Conservation (phyloP, 345 rosid species). For the Moringa oleifera region DNA sequence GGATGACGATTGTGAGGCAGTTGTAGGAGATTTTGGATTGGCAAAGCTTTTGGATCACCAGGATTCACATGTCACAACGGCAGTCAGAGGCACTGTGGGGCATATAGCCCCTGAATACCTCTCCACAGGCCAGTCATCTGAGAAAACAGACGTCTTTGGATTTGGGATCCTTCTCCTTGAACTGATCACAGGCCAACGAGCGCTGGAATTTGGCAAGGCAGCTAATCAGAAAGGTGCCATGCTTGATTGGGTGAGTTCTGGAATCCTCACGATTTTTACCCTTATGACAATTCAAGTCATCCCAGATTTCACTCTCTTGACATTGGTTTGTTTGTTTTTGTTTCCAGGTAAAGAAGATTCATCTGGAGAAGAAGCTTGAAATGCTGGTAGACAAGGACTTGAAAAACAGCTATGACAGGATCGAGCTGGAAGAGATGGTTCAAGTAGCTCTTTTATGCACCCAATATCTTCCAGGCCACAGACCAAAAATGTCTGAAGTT, state of each 20-base stretch:
- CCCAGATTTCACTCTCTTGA: background rate
- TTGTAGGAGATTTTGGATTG: conserved; percentile 93
- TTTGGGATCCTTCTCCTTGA: conserved; percentile 95
- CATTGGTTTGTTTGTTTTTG: background rate
- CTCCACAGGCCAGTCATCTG: conserved; percentile 96
- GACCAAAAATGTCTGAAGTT: conserved; percentile 96
- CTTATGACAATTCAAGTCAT: background rate
- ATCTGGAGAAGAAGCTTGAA: conserved; percentile 88
- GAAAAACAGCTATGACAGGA: conserved; percentile 66
- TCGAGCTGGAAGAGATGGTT: conserved; percentile 93
- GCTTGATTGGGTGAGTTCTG: conserved; percentile 85
- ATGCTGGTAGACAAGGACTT: conserved; percentile 84
- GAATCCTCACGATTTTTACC: too few species aligned
- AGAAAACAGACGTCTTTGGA: conserved; percentile 95
- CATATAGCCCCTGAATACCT: conserved; percentile 98
- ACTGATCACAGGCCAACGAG: conserved; percentile 88
- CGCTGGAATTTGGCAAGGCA: conserved; percentile 85
- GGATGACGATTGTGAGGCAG: conserved; percentile 89
- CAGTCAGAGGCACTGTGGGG: conserved; percentile 96
- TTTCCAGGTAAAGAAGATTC: conserved; percentile 75
- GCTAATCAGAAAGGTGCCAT: conserved; percentile 96
- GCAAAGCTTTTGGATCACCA: conserved; percentile 96
- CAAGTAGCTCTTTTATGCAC: conserved; percentile 89
- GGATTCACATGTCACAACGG: conserved; percentile 95
- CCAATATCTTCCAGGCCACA: conserved; percentile 78